phyloP scores from a whole-genome alignment of 768 basidiomycete species.

The Boletellus sp. region DNA sequence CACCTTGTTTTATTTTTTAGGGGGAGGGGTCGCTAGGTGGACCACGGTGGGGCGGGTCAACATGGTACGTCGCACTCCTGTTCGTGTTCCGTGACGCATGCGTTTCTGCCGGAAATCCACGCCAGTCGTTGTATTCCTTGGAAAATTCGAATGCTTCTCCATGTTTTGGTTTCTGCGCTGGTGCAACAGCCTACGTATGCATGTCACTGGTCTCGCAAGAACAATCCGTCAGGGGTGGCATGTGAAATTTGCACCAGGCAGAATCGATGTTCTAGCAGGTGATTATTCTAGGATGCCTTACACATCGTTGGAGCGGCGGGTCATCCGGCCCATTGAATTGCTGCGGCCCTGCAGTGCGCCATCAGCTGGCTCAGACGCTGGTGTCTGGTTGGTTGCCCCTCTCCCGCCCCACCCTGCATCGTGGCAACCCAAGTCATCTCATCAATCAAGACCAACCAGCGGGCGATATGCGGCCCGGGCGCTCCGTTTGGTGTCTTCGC shows the following conservation, averaged over 20 bases:
- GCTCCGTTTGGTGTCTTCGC: neutral
- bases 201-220: too few relatives aligned
- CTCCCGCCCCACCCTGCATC: neutral
- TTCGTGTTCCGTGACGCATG: neutral
- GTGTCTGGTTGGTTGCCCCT: neutral
- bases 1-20: neutral
- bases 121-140: neutral
- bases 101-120: neutral
- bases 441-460: neutral
- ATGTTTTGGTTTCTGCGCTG: too few relatives aligned
- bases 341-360: too few relatives aligned
- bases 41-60: neutral
- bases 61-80: neutral
- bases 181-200: too few relatives aligned
- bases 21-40: neutral
- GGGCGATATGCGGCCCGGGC: neutral
- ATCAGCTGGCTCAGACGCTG: neutral
- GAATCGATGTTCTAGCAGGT: too few relatives aligned
- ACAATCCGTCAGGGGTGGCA: too few relatives aligned
- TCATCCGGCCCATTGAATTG: neutral
- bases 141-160: too few relatives aligned
- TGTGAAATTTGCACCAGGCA: neutral
- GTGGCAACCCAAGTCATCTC: neutral
- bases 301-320: neutral
- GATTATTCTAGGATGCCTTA: neutral